phyloP scores from a whole-genome alignment of 257 asterid species.

The Solanum chiquidenum region DNA sequence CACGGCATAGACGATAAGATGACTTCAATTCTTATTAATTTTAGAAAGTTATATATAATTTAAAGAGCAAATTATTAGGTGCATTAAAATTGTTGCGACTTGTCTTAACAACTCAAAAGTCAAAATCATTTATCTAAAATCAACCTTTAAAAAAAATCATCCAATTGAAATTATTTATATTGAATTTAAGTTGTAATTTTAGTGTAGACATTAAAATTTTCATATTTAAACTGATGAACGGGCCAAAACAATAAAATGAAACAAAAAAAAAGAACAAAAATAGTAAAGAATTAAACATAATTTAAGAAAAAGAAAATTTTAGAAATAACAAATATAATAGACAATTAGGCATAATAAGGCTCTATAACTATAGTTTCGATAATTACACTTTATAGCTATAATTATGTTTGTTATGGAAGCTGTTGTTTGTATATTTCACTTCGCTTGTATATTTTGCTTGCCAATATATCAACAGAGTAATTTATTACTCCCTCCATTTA shows the following conservation, averaged over 20 bases:
- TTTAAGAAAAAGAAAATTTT: background rate
- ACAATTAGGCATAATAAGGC: background rate
- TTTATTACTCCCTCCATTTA: too few relatives aligned
- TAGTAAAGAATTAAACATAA: background rate
- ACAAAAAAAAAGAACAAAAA: background rate
- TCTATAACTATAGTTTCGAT: too few relatives aligned
- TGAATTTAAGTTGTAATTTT: background rate
- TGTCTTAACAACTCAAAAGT: background rate
- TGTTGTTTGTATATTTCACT: too few relatives aligned
- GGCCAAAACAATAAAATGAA: background rate
- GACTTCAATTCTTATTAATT: background rate
- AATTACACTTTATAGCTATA: background rate
- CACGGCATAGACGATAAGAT: background rate
- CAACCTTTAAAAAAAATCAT: background rate
- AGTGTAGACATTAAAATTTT: background rate
- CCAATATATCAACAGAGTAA: background rate
- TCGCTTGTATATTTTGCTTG: too few relatives aligned
- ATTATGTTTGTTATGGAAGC: too few relatives aligned
- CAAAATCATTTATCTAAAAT: background rate
- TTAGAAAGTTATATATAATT: background rate
- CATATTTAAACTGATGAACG: background rate
- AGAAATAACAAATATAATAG: too few relatives aligned
- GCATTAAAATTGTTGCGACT: background rate
- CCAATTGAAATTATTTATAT: background rate
- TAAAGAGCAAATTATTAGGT: background rate